Evolutionary conservation across 208 protist genomes (phyloP), one percentile per base, ranked within the genome.

Genomic region (Lotmaria passim): DNA sequence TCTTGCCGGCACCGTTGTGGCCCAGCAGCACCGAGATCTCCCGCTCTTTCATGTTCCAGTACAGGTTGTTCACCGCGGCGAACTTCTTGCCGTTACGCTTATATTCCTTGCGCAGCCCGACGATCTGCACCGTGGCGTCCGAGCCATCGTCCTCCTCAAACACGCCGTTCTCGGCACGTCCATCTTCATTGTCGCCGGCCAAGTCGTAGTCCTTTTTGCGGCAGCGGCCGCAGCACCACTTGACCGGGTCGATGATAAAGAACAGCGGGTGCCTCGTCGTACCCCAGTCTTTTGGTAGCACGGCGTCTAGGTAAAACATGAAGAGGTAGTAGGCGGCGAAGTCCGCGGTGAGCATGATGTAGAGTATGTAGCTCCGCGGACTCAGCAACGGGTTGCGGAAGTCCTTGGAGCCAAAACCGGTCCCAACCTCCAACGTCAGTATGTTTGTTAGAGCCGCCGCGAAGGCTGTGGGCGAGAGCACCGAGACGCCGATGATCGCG

Each of bases 1-100:
- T 85, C 76, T 96, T 96, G 43, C 88, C 91, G 5, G 87, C 86
- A 44, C 88, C 88, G 75, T 93, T 93, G 75, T 87, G 80, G 38
- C 87, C 87, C 17, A 90, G 80, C 60, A 95, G 53, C 2, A 90
- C 85, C 6, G 85, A 85, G 68, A 87, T 83, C 55, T 86, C 82
- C 7, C 53, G 53, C 21, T 78, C 59, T 21, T 69, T 58, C 58
- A 94, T 81, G 26, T 38, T 52, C 78, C 74, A 86, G 73, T 83
- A 86, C 17, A 95, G 71, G 69, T 95, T 73, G 65, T 93, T 83
- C 55, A 96, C 88, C 31, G 86, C 91, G 17, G 79, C 41, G 51
- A 93, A 89, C 24, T 24, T 70, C 47, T 85, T 88, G 31, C 93
- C 78, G 28, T 61, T 64, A 24, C 74, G 66, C 19, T 24, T 34